Base-by-base conservation (phyloP, 352 stramenopile genomes). In the Pythium apleroticum region DNA sequence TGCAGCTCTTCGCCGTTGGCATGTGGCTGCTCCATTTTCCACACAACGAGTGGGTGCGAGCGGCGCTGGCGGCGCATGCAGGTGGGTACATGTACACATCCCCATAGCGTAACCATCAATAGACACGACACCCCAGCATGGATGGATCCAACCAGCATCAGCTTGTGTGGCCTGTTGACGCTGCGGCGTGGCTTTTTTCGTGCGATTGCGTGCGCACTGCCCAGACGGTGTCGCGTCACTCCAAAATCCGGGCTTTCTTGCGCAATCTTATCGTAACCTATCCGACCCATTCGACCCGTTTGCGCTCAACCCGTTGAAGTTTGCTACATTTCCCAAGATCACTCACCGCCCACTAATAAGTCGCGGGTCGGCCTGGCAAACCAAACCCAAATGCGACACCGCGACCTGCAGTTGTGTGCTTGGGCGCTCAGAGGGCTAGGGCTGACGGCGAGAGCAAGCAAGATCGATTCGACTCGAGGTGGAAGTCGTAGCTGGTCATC, bases 141-240 rank as follows among this genome's bases (percentile, higher is more conserved):
- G 14, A 22, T 43, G 10, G 5, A 48, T n/a, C 22, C 30, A 33
- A 9, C 22, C 54, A 33, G 25, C 45, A 35, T 67, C 4, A 14
- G 25, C 22, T 11, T 33, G 39, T 60, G 60, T 66, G 60, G 60
- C 60, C 60, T 37, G 28, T 66, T 66, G 60, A 52, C 52, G 28
- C 28, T 25, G 19, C 7, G 28, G 50, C 39, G 39, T 49, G 52
- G 43, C 57, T 58, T 12, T 54, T 52, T 57, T 54, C 35, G 24
- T 56, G 25, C 46, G 54, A 69, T 69, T 65, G 63, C 63, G 63
- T 69, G 48, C 27, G 61, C 8, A 15, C 19, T 45, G 57, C 53
- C 48, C 28, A 52, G 41, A 57, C 22, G n/a, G 30, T 22, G 41
- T 52, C 27, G 37, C 54, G 54, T 60, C 54, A 60, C 27, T 60